Percentiles rank a stretch among this genome's conserved stretches.
These are phyloP conservation scores for Oryza punctata DNA, from an alignment of 176 grass and related monocot species.

Conservation along the genomic window DNA sequence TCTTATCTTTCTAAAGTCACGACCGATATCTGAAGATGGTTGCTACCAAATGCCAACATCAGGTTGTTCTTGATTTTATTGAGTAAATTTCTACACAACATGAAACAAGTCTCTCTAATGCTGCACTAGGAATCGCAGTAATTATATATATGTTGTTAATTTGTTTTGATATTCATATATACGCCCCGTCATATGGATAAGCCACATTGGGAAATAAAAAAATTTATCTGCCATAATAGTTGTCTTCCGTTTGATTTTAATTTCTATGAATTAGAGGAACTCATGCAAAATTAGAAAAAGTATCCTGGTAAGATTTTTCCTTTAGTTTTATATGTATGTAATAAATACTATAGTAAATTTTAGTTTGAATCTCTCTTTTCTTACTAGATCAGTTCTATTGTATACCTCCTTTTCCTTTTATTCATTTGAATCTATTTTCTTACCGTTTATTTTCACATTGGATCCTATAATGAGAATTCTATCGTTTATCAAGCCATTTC, in stretches of 20 bases:
- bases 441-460: no score
- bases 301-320: not conserved
- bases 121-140: not conserved
- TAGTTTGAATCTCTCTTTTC: no score
- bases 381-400: no score
- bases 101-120: not conserved
- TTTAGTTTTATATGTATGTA: not conserved
- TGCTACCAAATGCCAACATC: not conserved
- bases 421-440: no score
- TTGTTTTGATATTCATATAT: no score
- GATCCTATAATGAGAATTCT: no score
- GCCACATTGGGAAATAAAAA: not conserved
- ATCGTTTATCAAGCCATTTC: no score
- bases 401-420: no score
- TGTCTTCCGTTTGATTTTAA: not conserved
- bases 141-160: not conserved
- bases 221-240: not conserved
- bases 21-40: not conserved
- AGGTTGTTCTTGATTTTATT: not conserved
- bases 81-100: not conserved
- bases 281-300: not conserved
- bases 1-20: not conserved
- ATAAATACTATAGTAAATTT: not conserved
- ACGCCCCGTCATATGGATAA: not conserved
- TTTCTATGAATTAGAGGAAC: not conserved